A percentile compares a stretch with the other conserved stretches of the same genome.
Conservation (phyloP, 1,139 yeast species). For the Maudiozyma humilis region DNA sequence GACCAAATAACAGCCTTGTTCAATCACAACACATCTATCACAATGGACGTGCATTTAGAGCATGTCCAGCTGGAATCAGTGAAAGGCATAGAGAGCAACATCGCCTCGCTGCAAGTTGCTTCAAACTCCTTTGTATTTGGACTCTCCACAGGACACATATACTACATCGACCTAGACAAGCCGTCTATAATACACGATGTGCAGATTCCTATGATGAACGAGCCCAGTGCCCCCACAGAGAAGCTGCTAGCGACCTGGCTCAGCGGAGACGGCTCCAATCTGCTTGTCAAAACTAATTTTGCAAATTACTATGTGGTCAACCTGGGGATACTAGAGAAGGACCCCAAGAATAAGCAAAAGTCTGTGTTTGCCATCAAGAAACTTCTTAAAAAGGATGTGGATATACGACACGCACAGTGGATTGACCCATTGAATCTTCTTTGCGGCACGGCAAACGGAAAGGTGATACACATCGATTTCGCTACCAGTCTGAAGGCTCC, state of each 20-base stretch:
- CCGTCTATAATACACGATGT: slow-evolving; percentile 23
- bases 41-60: slow-evolving; percentile 25
- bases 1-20: no score
- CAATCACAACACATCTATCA: no score
- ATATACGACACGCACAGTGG: slow-evolving; percentile 22
- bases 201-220: slow-evolving; percentile 17
- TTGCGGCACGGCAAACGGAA: slow-evolving; percentile 25
- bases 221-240: slow-evolving; percentile 15
- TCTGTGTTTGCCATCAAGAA: slow-evolving; percentile 15
- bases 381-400: slow-evolving; percentile 22
- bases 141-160: slow-evolving; percentile 23
- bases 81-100: slow-evolving; percentile 20
- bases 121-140: slow-evolving; percentile 24
- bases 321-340: slow-evolving; percentile 9
- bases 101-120: slow-evolving; percentile 23
- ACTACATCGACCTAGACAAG: slow-evolving; percentile 24
- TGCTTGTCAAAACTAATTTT: slow-evolving; percentile 27
- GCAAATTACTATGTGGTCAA: slow-evolving; percentile 25
- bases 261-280: slow-evolving; percentile 15
- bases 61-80: slow-evolving; percentile 29
- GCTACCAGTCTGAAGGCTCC: background rate
- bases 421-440: slow-evolving; percentile 14
- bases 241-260: slow-evolving; percentile 22
- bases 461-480: slow-evolving; percentile 18
- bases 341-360: slow-evolving; percentile 5